Conservation (phyloP, 2,329 filamentous ascomycete genomes). For the Alternaria ethzedia region DNA sequence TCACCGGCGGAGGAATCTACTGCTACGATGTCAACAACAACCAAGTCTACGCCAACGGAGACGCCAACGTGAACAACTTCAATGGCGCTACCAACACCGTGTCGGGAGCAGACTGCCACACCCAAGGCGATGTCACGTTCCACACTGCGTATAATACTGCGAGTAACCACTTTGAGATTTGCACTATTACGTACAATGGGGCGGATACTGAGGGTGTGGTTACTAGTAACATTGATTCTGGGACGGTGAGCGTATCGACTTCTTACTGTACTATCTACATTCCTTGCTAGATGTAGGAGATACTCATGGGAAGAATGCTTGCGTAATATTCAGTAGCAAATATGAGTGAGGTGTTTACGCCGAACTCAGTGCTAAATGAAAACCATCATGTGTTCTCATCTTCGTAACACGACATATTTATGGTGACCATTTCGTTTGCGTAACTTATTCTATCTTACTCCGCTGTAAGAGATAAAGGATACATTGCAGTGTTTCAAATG, state of each 20-base stretch:
- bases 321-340: no score
- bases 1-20: rapidly evolving
- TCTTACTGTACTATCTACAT: not conserved
- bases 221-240: not conserved
- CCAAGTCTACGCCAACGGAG: rapidly evolving
- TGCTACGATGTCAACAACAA: not conserved
- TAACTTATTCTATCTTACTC: no score
- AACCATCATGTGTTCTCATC: no score
- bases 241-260: not conserved
- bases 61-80: not conserved
- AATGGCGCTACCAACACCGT: not conserved
- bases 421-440: no score
- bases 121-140: not conserved
- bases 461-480: no score
- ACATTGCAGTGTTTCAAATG: no score
- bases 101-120: not conserved
- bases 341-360: no score
- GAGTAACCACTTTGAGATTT: not conserved
- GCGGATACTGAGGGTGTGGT: not conserved
- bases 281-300: not conserved
- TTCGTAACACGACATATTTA: no score
- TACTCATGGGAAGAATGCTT: no score
- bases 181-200: not conserved
- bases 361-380: no score
- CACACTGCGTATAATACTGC: not conserved